Percentiles rank a stretch among this genome's conserved stretches.
Evolutionary conservation across 768 basidiomycete species (phyloP).

Genomic region (Artomyces pyxidatus): DNA sequence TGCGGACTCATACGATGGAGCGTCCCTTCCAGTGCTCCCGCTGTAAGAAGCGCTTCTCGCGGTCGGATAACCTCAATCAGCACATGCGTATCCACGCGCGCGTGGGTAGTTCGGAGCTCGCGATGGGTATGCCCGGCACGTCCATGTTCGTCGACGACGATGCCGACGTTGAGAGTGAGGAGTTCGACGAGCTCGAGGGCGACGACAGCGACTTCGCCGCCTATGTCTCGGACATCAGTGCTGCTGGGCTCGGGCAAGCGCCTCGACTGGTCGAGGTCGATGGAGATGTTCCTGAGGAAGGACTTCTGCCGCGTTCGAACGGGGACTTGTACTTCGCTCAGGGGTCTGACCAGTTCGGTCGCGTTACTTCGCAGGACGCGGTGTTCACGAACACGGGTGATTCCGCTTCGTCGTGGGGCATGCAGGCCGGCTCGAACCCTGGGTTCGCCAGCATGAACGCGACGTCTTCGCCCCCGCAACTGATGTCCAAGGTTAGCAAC

Average conservation of each 20-base stretch:
- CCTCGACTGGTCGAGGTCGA: constrained; percentile 20
- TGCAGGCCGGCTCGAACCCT: too few species aligned
- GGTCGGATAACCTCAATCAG: constrained; percentile 84
- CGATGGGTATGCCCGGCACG: too few species aligned
- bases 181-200: constrained; percentile 27
- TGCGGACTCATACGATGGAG: constrained; percentile 87
- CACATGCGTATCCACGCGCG: constrained; percentile 76
- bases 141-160: too few species aligned
- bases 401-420: too few species aligned
- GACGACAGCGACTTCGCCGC: constrained; percentile 16
- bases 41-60: constrained; percentile 78
- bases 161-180: constrained; percentile 27
- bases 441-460: constrained; percentile 33
- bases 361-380: neutral
- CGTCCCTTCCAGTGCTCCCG: constrained; percentile 67
- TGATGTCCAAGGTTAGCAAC: constrained; percentile 6
- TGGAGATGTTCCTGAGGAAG: constrained; percentile 14
- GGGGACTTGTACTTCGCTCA: neutral
- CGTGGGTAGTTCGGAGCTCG: constrained; percentile 23
- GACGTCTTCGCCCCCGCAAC: constrained; percentile 29
- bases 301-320: constrained; percentile 5
- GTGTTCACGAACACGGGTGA: neutral
- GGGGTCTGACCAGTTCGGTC: neutral
- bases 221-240: neutral
- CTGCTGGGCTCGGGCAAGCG: constrained; percentile 16